Evolutionary conservation across 805 yeast species (phyloP), one percentile per base, ranked within the genome.

Genomic region (Saturnispora gosingensis): DNA sequence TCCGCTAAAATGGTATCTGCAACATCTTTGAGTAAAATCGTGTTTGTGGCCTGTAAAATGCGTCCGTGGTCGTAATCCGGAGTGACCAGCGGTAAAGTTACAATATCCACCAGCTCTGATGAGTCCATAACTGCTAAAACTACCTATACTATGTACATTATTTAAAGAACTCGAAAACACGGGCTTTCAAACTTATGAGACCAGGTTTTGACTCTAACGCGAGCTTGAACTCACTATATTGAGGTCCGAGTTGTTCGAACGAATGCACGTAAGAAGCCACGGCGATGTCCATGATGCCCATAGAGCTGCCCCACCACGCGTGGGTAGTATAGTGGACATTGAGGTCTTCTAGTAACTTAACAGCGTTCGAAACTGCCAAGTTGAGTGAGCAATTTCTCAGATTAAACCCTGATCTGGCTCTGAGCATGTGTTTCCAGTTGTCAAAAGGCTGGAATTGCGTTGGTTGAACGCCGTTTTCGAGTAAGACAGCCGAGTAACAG

Each of bases 381-480:
- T 11, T 8, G 5, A 35, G 5, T 10, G 38, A 16, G 15, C 1
- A 16, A 5, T 28, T 20, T 28, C 35, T 13, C 7, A 32, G 20
- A 27, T 30, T 43, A 30, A 40, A 49, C 9, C 35, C 43, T 9
- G 36, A 43, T 16, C 51, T 43, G 10, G 20, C 36, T 13, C 28
- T 49, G 24, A 43, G 35, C 22, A 49, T 16, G 5, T 28, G 25
- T 43, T 43, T 49, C 51, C 47, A 49, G n/a, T 43, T 25, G 15
- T 47, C 50, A 20, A 25, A 47, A 9, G n/a, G 39, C 24, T 13
- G 11, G 22, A 22, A 47, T 4, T 38, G 36, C 9, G 38, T 36
- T 6, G n/a, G 9, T 7, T n/a, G 20, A 20, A 43, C 30, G 20
- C 50, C 50, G 6, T 28, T 20, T 11, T 16, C 13, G 5, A 47